Base-by-base conservation (phyloP, 148 eudicot species). In the Fagopyrum esculentum region DNA sequence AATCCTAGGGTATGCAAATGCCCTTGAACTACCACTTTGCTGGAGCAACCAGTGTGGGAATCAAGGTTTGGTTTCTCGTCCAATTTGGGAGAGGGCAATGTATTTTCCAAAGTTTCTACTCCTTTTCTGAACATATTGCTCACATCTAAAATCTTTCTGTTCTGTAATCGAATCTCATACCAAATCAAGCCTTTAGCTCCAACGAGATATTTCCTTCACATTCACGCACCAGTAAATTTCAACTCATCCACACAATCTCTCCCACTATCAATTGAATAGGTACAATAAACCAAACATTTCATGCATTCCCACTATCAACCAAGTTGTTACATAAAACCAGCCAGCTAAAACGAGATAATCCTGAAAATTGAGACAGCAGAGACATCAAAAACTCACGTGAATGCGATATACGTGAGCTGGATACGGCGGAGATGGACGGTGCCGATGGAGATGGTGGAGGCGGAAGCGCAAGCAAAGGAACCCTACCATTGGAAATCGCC, bases 401-500 rank as follows among this genome's bases (percentile, higher is more conserved):
- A 43, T 40, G 47, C 46, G 47, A 40, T 15, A 43, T 46, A 17
- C 71, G 6, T 8, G 17, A 13, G 71, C 46, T 43, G 3, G 71
- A 66, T 40, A 61, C 71, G 47, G 71, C 40, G 17, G 71, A 7
- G 9, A 40, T 43, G 47, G 44, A 61, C 46, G 71, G 43, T 49
- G 52, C 12, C 6, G 69, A 63, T 0, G 15, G 35, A 17, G 17
- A 40, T 17, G 46, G 71, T 15, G 46, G 19, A 35, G 71, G 47
- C 4, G 71, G 15, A 66, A 66, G 46, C 19, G 71, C 71, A 6
- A 66, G 71, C 71, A 66, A 66, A 2, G 71, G 71, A 66, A 40
- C 30, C 17, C 46, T 5, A 35, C 70, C 70, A 4, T 45, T 4
- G 71, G 71, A 66, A 66, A 66, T 66, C 71, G 47, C 47, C 71